Evolutionary conservation across 768 basidiomycete species (phyloP).

Genomic region (Rhizopogon roseolus): DNA sequence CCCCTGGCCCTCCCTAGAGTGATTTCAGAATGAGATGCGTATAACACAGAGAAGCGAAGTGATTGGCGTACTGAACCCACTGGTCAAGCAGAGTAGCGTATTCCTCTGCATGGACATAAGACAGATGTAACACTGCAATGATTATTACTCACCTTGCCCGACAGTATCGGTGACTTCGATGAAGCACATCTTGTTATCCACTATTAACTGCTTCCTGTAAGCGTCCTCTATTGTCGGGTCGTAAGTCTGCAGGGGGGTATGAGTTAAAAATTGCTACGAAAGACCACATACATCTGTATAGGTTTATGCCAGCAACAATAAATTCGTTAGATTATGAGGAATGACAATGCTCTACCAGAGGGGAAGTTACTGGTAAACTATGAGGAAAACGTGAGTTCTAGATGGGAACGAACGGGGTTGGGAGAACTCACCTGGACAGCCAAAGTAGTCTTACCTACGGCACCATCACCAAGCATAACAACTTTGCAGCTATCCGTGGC

Average conservation of each 20-base stretch:
- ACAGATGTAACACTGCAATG: conserved; percentile 6
- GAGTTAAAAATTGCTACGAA: conserved; percentile 10
- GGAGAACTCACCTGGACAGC: conserved; percentile 76
- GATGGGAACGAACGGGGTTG: background rate
- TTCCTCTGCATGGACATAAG: conserved; percentile 63
- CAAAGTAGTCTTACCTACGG: conserved; percentile 95
- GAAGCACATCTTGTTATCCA: conserved; percentile 93
- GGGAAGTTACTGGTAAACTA: conserved; percentile 88
- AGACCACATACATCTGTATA: conserved; percentile 46
- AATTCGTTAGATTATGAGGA: conserved; percentile 9
- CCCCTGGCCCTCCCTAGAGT: conserved; percentile 87
- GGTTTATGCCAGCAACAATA: conserved; percentile 8
- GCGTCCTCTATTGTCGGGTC: conserved; percentile 99
- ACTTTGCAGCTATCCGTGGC: conserved; percentile 94
- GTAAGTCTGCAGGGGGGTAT: conserved; percentile 60
- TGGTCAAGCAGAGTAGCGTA: conserved; percentile 96
- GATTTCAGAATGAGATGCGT: conserved; percentile 6
- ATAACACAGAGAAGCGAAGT: background rate
- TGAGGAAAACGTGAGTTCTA: conserved; percentile 10
- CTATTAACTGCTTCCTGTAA: conserved; percentile 91
- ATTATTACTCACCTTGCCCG: conserved; percentile 72
- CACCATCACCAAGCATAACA: conserved; percentile 93
- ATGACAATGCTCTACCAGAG: conserved; percentile 1
- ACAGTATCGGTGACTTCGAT: conserved; percentile 97
- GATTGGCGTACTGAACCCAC: conserved; percentile 82